Evolutionary conservation across 1,284 basidiomycete genomes (phyloP).

Genomic region (Ceratobasidium sp.): DNA sequence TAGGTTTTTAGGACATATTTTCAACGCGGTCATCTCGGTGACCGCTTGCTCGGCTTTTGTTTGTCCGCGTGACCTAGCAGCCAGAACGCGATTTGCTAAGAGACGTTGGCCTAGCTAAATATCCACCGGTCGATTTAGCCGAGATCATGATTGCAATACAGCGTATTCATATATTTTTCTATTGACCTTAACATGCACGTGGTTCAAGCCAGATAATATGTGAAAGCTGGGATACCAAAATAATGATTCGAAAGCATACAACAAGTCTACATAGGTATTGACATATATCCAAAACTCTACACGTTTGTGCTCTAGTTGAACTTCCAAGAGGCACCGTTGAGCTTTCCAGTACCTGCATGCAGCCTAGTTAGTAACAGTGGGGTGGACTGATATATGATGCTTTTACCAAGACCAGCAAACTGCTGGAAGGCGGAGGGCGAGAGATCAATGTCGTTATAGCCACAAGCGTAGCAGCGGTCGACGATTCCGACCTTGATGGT

Average conservation of each 20-base stretch:
- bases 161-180: too few species aligned
- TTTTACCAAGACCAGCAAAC: constrained; percentile 28
- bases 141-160: too few species aligned
- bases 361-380: background rate
- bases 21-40: background rate
- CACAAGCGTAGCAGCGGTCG: constrained; percentile 33
- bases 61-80: background rate
- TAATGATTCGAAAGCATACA: background rate
- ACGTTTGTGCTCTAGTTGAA: background rate
- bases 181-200: too few species aligned
- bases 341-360: constrained; percentile 21
- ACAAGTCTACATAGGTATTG: background rate
- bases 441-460: constrained; percentile 38
- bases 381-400: background rate
- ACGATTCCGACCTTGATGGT: constrained; percentile 38
- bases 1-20: background rate
- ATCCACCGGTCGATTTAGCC: too few species aligned
- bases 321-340: constrained; percentile 16
- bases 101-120: too few species aligned
- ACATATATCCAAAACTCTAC: background rate
- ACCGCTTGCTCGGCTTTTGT: background rate
- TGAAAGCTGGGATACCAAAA: too few species aligned
- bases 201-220: too few species aligned
- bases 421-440: constrained; percentile 36
- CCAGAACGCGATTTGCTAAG: background rate